Evolutionary conservation across 192 early-diverging fungal genomes (phyloP).

Genomic region (Pecoramyces ruminantium): DNA sequence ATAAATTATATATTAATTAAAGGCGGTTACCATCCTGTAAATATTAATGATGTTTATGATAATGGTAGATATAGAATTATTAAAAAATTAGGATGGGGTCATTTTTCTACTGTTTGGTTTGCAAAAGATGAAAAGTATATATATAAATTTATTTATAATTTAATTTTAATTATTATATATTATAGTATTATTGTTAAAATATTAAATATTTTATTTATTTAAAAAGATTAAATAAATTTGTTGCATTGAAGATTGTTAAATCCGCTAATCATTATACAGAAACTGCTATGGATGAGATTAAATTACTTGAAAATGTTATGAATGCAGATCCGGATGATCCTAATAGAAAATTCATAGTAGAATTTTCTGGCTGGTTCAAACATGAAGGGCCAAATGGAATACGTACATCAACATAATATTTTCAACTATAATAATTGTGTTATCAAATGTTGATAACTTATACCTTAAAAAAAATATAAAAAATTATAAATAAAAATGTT

Average conservation of each 20-base stretch:
- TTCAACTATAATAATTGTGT: background rate
- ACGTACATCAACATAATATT: conserved; percentile 15
- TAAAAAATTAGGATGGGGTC: conserved; percentile 95
- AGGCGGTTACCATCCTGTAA: conserved; percentile 83
- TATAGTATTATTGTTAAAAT: too few species aligned
- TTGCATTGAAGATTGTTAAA: conserved; percentile 95
- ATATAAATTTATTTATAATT: too few species aligned
- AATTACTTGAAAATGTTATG: conserved; percentile 70
- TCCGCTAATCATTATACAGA: conserved; percentile 88
- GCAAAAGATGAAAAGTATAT: conserved; percentile 53
- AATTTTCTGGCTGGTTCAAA: conserved; percentile 80
- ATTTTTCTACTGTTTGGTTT: conserved; percentile 97
- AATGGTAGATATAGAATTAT: conserved; percentile 63
- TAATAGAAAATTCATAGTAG: conserved; percentile 54
- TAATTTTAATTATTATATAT: too few species aligned
- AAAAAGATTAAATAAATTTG: conserved; percentile 47
- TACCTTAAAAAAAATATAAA: background rate
- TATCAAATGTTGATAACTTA: background rate
- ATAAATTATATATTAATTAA: too few species aligned
- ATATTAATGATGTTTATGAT: conserved; percentile 64
- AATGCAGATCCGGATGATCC: conserved; percentile 6
- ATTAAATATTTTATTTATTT: too few species aligned
- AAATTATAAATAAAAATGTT: background rate
- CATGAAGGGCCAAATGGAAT: conserved; percentile 72
- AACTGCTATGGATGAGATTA: conserved; percentile 89